Conservation (phyloP, 108 stramenopile species). For the Schizochytrium sp. region DNA sequence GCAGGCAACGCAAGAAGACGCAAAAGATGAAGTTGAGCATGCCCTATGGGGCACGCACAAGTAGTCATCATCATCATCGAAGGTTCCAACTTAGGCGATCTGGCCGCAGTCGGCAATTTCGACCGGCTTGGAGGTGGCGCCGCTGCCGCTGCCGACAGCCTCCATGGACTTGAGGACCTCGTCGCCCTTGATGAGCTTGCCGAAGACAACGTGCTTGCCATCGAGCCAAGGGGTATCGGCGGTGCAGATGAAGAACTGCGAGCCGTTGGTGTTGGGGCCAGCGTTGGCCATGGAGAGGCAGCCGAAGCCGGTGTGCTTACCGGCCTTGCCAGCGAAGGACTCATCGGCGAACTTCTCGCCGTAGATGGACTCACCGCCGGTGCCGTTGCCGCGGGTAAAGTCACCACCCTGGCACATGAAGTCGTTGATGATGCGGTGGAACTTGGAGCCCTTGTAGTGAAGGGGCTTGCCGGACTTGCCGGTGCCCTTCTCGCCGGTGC, state of each 20-base stretch:
- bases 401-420: slow-evolving; percentile 88
- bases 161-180: slow-evolving; percentile 84
- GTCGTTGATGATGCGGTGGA: slow-evolving; percentile 77
- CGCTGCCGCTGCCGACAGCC: slow-evolving; percentile 58
- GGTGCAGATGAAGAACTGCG: slow-evolving; percentile 85
- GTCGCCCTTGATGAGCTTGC: slow-evolving; percentile 64
- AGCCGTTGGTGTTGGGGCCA: slow-evolving; percentile 73
- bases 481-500: slow-evolving; percentile 84
- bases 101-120: slow-evolving; percentile 72
- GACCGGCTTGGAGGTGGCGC: slow-evolving; percentile 60
- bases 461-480: slow-evolving; percentile 57
- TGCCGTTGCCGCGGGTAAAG: slow-evolving; percentile 62
- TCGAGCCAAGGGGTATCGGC: slow-evolving; percentile 87
- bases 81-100: slow-evolving; percentile 23
- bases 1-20: no score
- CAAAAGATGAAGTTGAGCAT: no score
- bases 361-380: slow-evolving; percentile 81
- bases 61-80: background rate
- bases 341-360: slow-evolving; percentile 31
- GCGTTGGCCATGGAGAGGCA: slow-evolving; percentile 75
- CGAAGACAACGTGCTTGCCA: slow-evolving; percentile 77
- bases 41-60: no score
- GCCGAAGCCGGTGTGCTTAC: slow-evolving; percentile 73
- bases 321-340: slow-evolving; percentile 59
- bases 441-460: slow-evolving; percentile 77